phyloP scores from a whole-genome alignment of 805 yeast species.

The Metschnikowia aberdeeniae region DNA sequence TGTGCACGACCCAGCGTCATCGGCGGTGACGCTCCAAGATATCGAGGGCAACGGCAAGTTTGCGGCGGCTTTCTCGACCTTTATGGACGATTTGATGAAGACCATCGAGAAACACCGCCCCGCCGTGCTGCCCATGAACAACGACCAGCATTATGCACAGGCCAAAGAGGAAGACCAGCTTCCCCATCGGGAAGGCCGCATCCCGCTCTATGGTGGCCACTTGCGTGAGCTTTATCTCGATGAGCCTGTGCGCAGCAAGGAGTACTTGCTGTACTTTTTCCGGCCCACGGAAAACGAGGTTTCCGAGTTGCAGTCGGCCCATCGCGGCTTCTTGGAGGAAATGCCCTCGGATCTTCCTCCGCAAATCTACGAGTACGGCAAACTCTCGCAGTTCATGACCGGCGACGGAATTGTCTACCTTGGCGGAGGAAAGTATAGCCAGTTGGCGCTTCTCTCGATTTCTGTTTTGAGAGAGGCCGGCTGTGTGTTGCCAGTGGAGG shows the following conservation, averaged over 20 bases:
- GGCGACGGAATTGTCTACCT: constrained; percentile 40
- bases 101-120: constrained; percentile 23
- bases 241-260: constrained; percentile 28
- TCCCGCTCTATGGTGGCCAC: constrained; percentile 34
- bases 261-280: constrained; percentile 21
- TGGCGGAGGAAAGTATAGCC: constrained; percentile 36
- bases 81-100: constrained; percentile 20
- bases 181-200: constrained; percentile 23
- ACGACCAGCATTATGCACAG: constrained; percentile 25
- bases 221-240: constrained; percentile 27
- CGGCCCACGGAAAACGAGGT: constrained; percentile 20
- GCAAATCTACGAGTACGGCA: constrained; percentile 18
- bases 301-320: constrained; percentile 19
- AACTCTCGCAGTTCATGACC: constrained; percentile 22
- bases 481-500: constrained; percentile 34
- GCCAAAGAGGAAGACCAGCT: constrained; percentile 16
- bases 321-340: constrained; percentile 17
- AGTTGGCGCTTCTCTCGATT: constrained; percentile 31
- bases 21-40: not conserved
- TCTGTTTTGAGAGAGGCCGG: constrained; percentile 32
- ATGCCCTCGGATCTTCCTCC: constrained; percentile 24
- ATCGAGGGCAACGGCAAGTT: constrained; percentile 10
- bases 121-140: constrained; percentile 18
- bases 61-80: constrained; percentile 15
- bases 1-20: not conserved